These are phyloP conservation scores for Wickerhamiella australiensis DNA, from an alignment of 805 yeast species.

Conservation along the genomic window DNA sequence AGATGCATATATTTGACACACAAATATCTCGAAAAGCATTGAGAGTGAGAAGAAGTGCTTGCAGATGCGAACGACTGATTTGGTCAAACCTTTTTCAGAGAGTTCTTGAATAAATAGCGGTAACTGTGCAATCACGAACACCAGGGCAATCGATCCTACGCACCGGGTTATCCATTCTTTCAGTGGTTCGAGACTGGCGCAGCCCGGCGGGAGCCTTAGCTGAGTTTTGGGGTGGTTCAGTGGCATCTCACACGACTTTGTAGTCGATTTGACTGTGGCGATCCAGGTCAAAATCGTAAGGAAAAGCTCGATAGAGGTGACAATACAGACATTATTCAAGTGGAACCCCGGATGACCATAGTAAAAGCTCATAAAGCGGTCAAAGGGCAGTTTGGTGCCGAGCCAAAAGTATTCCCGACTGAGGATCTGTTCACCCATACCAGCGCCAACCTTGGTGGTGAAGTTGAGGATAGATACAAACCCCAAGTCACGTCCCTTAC, in stretches of 20 bases:
- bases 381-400: conserved; percentile 65
- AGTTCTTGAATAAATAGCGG: conserved; percentile 69
- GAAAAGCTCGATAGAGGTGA: conserved; percentile 54
- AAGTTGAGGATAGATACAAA: conserved; percentile 73
- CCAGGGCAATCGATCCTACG: conserved; percentile 59
- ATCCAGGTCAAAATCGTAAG: conserved; percentile 47
- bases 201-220: conserved; percentile 43
- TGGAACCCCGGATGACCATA: conserved; percentile 85
- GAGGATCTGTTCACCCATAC: conserved; percentile 81
- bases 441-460: conserved; percentile 77
- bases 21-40: conserved; percentile 69
- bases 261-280: conserved; percentile 49
- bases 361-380: conserved; percentile 65
- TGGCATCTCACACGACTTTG: conserved; percentile 50
- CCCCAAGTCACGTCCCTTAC: conserved; percentile 77
- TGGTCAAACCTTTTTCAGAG: conserved; percentile 63
- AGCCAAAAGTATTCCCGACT: conserved; percentile 72
- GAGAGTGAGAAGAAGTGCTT: conserved; percentile 62
- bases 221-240: conserved; percentile 29
- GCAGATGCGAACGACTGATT: conserved; percentile 47
- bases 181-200: conserved; percentile 58
- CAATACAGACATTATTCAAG: conserved; percentile 62
- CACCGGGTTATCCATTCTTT: conserved; percentile 64
- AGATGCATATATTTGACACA: conserved; percentile 62
- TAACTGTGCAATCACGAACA: conserved; percentile 59